Evolutionary conservation across 331 rosid genomes (phyloP).

Genomic region (Cydonia oblonga): DNA sequence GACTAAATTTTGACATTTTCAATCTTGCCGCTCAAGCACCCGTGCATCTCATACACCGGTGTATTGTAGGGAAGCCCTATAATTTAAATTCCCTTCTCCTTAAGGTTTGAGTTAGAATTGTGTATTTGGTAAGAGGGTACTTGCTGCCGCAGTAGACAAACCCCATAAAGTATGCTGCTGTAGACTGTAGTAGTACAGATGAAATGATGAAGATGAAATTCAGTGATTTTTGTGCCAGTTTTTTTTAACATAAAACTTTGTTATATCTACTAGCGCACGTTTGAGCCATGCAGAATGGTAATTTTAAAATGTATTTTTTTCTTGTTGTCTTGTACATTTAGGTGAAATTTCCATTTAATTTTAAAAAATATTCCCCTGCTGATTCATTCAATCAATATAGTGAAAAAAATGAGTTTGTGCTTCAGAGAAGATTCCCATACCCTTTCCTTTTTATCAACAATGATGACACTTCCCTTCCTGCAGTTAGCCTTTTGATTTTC

Average conservation of each 20-base stretch:
- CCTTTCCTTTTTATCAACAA: slow-evolving; percentile 52
- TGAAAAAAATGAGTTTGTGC: slow-evolving; percentile 20
- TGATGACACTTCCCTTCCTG: slow-evolving; percentile 54
- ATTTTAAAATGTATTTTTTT: not conserved
- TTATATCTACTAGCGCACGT: slow-evolving; percentile 34
- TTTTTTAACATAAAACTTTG: not conserved
- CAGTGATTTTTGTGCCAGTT: not conserved
- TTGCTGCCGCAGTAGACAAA: not conserved
- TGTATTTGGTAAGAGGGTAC: not conserved
- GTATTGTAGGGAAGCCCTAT: not conserved
- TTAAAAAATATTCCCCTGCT: not conserved
- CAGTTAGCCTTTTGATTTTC: slow-evolving; percentile 41
- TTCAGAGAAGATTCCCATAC: slow-evolving; percentile 77
- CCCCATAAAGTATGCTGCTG: not conserved
- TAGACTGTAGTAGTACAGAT: not conserved
- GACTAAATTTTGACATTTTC: not conserved
- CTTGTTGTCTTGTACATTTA: slow-evolving; percentile 27
- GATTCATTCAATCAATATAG: slow-evolving; percentile 27
- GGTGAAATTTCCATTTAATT: slow-evolving; percentile 22
- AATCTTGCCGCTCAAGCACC: not conserved
- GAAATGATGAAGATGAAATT: not conserved
- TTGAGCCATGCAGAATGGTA: slow-evolving; percentile 33
- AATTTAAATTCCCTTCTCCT: not conserved
- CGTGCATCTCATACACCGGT: not conserved
- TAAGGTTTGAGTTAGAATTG: not conserved